Percentiles rank a stretch among this genome's conserved stretches.
Conservation (phyloP, 176 grass and related monocot species). For the Neostapfia colusana region DNA sequence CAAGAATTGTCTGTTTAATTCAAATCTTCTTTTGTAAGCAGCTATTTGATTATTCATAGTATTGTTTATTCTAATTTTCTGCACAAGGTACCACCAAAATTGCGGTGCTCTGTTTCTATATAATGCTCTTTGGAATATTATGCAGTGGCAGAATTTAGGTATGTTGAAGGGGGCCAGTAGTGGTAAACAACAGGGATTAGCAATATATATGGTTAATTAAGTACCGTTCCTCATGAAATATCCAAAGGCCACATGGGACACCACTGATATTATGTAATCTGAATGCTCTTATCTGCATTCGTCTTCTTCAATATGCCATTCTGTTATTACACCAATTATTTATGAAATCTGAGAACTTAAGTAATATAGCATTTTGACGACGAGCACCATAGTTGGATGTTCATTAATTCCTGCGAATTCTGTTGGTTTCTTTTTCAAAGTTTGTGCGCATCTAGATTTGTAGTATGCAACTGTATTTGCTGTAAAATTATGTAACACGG, state of each 20-base stretch:
- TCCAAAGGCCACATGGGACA: too few relatives aligned
- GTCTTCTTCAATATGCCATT: background rate
- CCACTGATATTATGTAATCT: background rate
- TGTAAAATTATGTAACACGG: too few relatives aligned
- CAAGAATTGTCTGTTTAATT: too few relatives aligned
- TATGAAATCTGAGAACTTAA: background rate
- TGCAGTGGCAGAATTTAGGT: background rate
- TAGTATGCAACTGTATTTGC: too few relatives aligned
- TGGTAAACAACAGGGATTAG: background rate
- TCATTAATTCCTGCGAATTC: background rate
- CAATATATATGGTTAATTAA: background rate
- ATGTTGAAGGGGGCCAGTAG: too few relatives aligned
- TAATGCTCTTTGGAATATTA: background rate
- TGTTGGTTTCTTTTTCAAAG: background rate
- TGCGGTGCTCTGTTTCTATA: background rate
- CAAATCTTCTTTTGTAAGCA: background rate
- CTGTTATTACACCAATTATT: background rate
- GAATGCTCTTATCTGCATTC: background rate
- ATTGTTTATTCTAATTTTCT: background rate
- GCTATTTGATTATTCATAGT: background rate
- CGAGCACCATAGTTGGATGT: background rate
- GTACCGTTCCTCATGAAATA: background rate
- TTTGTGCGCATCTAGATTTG: too few relatives aligned
- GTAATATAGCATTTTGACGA: background rate
- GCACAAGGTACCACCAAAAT: background rate